These are phyloP conservation scores for Agrocybe chaxingu DNA, from an alignment of 768 basidiomycete genomes.

Conservation along the genomic window DNA sequence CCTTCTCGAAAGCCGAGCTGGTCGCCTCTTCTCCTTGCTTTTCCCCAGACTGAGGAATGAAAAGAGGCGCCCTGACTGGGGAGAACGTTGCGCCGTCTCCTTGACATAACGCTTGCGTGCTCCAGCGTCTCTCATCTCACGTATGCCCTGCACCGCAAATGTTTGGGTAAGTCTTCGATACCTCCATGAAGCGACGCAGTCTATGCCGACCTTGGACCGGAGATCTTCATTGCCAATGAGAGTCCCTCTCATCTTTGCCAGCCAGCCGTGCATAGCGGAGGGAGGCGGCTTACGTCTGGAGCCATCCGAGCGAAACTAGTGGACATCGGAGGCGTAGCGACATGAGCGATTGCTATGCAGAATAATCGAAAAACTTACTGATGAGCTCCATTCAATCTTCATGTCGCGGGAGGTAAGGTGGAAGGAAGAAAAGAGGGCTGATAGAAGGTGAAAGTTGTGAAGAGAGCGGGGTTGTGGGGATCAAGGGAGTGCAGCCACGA, in stretches of 20 bases:
- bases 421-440: constrained; percentile 1
- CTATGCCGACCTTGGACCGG: constrained; percentile 40
- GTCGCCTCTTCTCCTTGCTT: not conserved
- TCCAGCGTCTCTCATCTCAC: constrained; percentile 62
- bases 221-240: constrained; percentile 59
- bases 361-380: constrained; percentile 23
- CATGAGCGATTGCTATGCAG: not conserved
- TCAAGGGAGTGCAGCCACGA: constrained; percentile 8
- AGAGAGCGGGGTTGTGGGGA: constrained; percentile 14
- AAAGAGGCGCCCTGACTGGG: not conserved
- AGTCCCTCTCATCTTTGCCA: constrained; percentile 77
- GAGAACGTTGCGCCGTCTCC: not conserved
- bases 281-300: constrained; percentile 45
- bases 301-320: constrained; percentile 42
- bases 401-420: constrained; percentile 22
- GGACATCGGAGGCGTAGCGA: not conserved
- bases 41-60: not conserved
- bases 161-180: constrained; percentile 1
- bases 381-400: constrained; percentile 54
- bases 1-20: not conserved
- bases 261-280: constrained; percentile 71
- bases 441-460: constrained; percentile 5
- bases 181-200: not conserved
- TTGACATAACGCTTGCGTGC: constrained; percentile 7
- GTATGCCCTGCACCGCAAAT: constrained; percentile 47